Base-by-base conservation (phyloP, 352 stramenopile species). In the Phytophthora megakarya region DNA sequence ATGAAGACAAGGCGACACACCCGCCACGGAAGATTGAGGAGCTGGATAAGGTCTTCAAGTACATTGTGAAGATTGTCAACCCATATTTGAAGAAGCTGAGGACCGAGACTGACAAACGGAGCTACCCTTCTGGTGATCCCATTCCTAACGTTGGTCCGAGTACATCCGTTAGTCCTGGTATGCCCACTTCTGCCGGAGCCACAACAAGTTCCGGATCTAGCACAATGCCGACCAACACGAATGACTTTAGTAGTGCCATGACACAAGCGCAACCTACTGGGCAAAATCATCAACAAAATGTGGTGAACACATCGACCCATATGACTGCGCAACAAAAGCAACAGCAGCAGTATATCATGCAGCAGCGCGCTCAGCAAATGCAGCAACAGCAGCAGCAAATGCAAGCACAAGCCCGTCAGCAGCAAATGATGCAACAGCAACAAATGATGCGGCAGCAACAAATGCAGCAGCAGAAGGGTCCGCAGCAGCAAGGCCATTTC, bases 1-100 rank as follows among this genome's bases (percentile, higher is more conserved):
- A 72, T 22, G 86, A 95, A 51, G 80, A 95, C 56, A 86, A 88
- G 59, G 56, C 78, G 18, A 90, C 84, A 10, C 73, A 90, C 40
- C 79, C 77, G 45, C 77, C 86, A 13, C 79, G 86, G 10, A 89
- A 89, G 56, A 71, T 95, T 9, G 84, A 93, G 35, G 86, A 95
- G 58, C 72, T 95, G 19, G 86, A 93, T 64, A 95, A 92, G 68
- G 86, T 95, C 22, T 93, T 91, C 70, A 95, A 95, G 74, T 95
- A 95, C 73, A 92, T 95, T 53, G 81, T 95, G 16, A 92, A 92
- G 65, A 95, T 95, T 26, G 86, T 95, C 22, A 91, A 92, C 53
- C 86, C 86, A 55, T 95, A 93, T 43, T 44, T 95, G 64, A 95
- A 95, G 73, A 95, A 95, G 65, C 63, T 95, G 37, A 84, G 82